A percentile compares a stretch with the other conserved stretches of the same genome.
phyloP scores from a whole-genome alignment of 2,329 filamentous ascomycete species.

The Epichloe baconii region DNA sequence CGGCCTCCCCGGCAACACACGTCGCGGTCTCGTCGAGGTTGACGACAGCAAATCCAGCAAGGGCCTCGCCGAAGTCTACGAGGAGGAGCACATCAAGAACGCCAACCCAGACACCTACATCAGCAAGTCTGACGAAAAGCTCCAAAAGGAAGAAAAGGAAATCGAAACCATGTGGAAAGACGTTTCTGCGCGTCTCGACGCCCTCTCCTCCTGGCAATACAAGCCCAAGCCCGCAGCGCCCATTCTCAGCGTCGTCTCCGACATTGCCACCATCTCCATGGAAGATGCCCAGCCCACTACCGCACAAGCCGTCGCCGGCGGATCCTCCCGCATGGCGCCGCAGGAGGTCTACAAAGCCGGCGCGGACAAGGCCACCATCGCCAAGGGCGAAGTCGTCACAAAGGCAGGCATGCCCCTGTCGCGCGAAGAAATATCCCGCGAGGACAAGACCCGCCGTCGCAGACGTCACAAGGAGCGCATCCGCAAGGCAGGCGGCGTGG shows the following conservation, averaged over 20 bases:
- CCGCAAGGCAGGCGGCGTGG: slow-evolving; percentile 47
- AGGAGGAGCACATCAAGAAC: slow-evolving; percentile 74
- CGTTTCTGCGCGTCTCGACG: slow-evolving; percentile 68
- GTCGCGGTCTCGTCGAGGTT: slow-evolving; percentile 64
- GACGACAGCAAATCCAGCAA: slow-evolving; percentile 82
- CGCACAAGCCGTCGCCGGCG: slow-evolving; percentile 57
- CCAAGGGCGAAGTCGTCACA: slow-evolving; percentile 58
- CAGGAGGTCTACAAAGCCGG: slow-evolving; percentile 89
- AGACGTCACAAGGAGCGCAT: slow-evolving; percentile 78
- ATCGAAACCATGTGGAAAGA: slow-evolving; percentile 75
- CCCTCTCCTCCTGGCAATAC: slow-evolving; percentile 89
- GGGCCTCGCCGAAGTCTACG: slow-evolving; percentile 83
- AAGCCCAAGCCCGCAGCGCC: slow-evolving; percentile 75
- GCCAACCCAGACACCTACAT: slow-evolving; percentile 68
- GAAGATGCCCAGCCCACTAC: slow-evolving; percentile 87
- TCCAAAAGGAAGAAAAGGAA: slow-evolving; percentile 69
- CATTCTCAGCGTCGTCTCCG: slow-evolving; percentile 74
- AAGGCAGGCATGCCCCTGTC: slow-evolving; percentile 69
- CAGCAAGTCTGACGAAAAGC: slow-evolving; percentile 69
- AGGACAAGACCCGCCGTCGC: slow-evolving; percentile 67
- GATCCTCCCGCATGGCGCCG: slow-evolving; percentile 68
- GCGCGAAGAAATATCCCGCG: slow-evolving; percentile 74
- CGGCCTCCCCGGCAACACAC: slow-evolving; percentile 43
- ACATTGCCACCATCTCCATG: slow-evolving; percentile 85
- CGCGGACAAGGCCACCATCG: slow-evolving; percentile 50